These are phyloP conservation scores for Diaporthe capsici DNA, from an alignment of 2,329 filamentous ascomycete species.

Conservation along the genomic window DNA sequence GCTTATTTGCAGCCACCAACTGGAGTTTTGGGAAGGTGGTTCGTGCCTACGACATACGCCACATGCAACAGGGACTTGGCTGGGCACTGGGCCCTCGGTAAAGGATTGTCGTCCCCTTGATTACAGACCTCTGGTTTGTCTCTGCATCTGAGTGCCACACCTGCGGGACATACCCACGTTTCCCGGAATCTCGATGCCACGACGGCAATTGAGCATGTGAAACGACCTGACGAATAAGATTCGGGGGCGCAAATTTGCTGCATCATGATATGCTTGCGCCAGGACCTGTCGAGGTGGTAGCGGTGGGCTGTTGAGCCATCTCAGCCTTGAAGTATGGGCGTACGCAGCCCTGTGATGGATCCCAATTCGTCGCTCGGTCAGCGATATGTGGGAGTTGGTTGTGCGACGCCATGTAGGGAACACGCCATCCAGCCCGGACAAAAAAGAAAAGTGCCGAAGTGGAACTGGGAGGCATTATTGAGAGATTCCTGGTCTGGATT, in stretches of 20 bases:
- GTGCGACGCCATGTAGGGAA: slow-evolving; percentile 30
- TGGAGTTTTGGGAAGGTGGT: slow-evolving; percentile 37
- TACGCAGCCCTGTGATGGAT: background rate
- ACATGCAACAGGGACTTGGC: slow-evolving; percentile 16
- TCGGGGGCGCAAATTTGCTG: background rate
- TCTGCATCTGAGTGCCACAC: slow-evolving; percentile 17
- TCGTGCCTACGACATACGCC: slow-evolving; percentile 21
- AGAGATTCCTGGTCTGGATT: slow-evolving; percentile 7
- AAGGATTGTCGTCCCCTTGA: slow-evolving; percentile 30
- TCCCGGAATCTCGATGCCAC: slow-evolving; percentile 27
- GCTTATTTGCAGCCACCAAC: slow-evolving; percentile 31
- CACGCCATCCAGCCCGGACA: background rate
- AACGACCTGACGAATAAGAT: slow-evolving; percentile 20
- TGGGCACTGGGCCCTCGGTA: slow-evolving; percentile 29
- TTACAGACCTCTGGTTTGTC: slow-evolving; percentile 18
- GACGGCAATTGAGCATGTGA: slow-evolving; percentile 32
- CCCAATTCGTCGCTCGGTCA: slow-evolving; percentile 40
- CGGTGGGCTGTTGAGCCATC: slow-evolving; percentile 11
- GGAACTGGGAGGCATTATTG: slow-evolving; percentile 4
- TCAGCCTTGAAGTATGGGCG: background rate
- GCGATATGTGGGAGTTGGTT: slow-evolving; percentile 22
- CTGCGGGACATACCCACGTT: slow-evolving; percentile 35
- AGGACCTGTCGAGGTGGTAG: background rate
- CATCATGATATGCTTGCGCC: slow-evolving; percentile 1
- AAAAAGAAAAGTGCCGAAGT: background rate